Conservation (phyloP, 768 basidiomycete species). For the Antrodiella citrinella region DNA sequence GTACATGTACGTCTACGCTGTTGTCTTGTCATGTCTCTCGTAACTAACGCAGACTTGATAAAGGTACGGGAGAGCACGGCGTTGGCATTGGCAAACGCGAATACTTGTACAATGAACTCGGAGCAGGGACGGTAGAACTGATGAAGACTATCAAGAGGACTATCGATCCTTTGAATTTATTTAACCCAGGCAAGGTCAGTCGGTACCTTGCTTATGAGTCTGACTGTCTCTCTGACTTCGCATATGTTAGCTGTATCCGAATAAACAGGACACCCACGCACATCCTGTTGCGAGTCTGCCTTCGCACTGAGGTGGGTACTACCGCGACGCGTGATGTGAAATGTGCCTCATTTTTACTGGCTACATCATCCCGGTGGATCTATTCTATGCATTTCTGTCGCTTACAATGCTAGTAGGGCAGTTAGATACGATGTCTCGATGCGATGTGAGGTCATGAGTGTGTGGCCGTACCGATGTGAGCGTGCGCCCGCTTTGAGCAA, state of each 20-base stretch:
- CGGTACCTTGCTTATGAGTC: no score
- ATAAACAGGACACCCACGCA: background rate
- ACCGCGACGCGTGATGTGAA: no score
- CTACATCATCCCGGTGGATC: no score
- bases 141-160: conserved; percentile 82
- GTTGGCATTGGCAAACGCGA: conserved; percentile 83
- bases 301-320: background rate
- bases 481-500: no score
- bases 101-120: conserved; percentile 79
- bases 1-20: conserved; percentile 49
- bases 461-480: no score
- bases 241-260: background rate
- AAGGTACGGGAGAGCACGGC: conserved; percentile 83
- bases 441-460: no score
- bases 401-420: no score
- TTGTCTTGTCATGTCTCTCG: background rate
- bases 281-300: background rate
- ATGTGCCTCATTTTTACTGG: no score
- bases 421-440: no score
- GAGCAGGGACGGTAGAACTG: conserved; percentile 69
- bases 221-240: no score
- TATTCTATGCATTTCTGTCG: no score
- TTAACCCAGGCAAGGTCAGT: conserved; percentile 79
- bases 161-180: conserved; percentile 70
- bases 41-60: background rate